Conservation (phyloP, 345 rosid genomes). For the Salix exigua region DNA sequence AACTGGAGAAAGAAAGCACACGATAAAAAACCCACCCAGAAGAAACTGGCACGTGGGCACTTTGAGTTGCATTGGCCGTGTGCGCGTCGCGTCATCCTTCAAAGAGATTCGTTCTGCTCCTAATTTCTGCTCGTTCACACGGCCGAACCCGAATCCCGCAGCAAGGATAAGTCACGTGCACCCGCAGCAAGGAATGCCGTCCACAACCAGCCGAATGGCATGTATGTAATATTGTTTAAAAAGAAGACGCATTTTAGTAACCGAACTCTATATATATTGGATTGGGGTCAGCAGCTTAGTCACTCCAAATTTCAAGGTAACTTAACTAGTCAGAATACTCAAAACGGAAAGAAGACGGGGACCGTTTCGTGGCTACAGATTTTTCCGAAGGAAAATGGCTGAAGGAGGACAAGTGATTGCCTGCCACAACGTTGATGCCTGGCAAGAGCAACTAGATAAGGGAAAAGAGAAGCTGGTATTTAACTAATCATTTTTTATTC, state of each 20-base stretch:
- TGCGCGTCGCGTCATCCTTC: not conserved
- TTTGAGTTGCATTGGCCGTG: not conserved
- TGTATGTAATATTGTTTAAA: not conserved
- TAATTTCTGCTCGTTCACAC: not conserved
- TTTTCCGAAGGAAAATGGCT: slow-evolving; percentile 12
- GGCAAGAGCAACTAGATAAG: slow-evolving; percentile 27
- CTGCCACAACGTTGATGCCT: slow-evolving; percentile 31
- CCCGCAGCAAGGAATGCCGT: not conserved
- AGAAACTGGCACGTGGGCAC: not conserved
- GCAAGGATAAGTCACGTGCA: not conserved
- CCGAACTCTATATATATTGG: not conserved
- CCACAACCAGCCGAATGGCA: not conserved
- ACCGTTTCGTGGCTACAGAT: no score
- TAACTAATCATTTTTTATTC: no score
- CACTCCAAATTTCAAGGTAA: not conserved
- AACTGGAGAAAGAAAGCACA: not conserved
- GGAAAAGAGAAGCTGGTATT: slow-evolving; percentile 25
- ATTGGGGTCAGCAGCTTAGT: not conserved
- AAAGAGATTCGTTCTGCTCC: no score
- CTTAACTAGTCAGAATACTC: not conserved
- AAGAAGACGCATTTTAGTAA: not conserved
- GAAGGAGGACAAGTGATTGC: slow-evolving; percentile 30
- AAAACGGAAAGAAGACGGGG: no score
- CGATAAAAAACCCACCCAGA: not conserved
- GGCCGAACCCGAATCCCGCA: no score